These are phyloP conservation scores for Yarrowia hollandica DNA, from an alignment of 805 yeast genomes.

Conservation along the genomic window DNA sequence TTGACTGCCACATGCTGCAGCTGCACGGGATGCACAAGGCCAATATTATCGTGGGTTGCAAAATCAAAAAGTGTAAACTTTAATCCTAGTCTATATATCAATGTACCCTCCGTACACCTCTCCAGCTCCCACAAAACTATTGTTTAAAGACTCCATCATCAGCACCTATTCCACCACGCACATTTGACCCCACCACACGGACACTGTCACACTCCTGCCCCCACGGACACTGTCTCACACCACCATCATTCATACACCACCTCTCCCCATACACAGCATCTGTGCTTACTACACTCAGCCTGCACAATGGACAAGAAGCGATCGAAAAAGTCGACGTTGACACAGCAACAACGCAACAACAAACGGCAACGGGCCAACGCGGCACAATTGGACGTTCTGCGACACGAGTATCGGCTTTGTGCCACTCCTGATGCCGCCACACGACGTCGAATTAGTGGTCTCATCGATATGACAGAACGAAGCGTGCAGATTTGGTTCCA, in stretches of 20 bases:
- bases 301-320: slow-evolving; percentile 22
- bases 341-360: slow-evolving; percentile 43
- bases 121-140: too few species aligned
- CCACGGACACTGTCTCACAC: too few species aligned
- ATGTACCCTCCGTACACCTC: not conserved
- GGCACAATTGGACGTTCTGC: slow-evolving; percentile 66
- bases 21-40: slow-evolving; percentile 1
- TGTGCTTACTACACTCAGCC: not conserved
- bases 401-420: slow-evolving; percentile 66
- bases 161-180: too few species aligned
- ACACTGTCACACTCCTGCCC: too few species aligned
- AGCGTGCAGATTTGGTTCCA: slow-evolving; percentile 94
- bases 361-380: slow-evolving; percentile 78
- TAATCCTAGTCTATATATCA: slow-evolving; percentile 24
- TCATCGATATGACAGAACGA: slow-evolving; percentile 81
- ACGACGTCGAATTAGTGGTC: slow-evolving; percentile 54
- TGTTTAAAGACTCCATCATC: too few species aligned
- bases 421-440: slow-evolving; percentile 59
- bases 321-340: slow-evolving; percentile 33
- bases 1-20: not conserved
- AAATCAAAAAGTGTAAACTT: slow-evolving; percentile 5
- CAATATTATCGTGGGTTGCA: slow-evolving; percentile 6
- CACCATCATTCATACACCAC: too few species aligned
- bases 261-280: not conserved
- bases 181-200: not conserved